These are phyloP conservation scores for Ceratobasidium papillatum DNA, from an alignment of 1,284 basidiomycete genomes.

Conservation along the genomic window DNA sequence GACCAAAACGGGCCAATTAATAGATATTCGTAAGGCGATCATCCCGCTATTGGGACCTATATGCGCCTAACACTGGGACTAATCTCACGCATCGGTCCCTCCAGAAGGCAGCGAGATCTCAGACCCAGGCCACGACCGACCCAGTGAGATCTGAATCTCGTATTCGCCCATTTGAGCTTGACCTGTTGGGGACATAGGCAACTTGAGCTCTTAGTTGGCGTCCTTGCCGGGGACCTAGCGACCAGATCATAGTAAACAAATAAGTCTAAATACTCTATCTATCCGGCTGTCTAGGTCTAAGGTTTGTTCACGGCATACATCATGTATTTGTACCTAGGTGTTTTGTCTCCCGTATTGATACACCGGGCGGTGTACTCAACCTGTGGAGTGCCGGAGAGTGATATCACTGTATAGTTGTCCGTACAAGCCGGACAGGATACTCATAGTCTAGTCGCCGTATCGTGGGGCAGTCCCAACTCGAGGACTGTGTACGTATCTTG, in stretches of 20 bases:
- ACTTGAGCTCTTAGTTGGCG: neutral
- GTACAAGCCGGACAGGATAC: neutral
- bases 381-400: slow-evolving; percentile 5
- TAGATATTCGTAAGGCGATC: neutral
- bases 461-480: neutral
- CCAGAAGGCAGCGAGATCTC: neutral
- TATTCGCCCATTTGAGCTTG: neutral
- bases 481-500: neutral
- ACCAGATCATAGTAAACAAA: slow-evolving; percentile 4
- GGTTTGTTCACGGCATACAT: slow-evolving; percentile 5
- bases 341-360: neutral
- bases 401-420: neutral
- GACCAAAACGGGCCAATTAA: neutral
- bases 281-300: neutral
- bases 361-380: neutral
- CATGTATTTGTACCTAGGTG: slow-evolving; percentile 1
- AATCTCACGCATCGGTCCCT: slow-evolving; percentile 5
- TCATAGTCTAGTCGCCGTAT: slow-evolving; percentile 1
- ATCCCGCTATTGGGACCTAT: neutral
- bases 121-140: neutral
- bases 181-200: neutral
- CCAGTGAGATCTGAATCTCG: slow-evolving; percentile 11
- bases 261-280: neutral
- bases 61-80: neutral
- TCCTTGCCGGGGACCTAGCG: slow-evolving; percentile 21